Evolutionary conservation across 2,329 filamentous ascomycete species (phyloP).

Genomic region (Colletotrichum higginsianum): DNA sequence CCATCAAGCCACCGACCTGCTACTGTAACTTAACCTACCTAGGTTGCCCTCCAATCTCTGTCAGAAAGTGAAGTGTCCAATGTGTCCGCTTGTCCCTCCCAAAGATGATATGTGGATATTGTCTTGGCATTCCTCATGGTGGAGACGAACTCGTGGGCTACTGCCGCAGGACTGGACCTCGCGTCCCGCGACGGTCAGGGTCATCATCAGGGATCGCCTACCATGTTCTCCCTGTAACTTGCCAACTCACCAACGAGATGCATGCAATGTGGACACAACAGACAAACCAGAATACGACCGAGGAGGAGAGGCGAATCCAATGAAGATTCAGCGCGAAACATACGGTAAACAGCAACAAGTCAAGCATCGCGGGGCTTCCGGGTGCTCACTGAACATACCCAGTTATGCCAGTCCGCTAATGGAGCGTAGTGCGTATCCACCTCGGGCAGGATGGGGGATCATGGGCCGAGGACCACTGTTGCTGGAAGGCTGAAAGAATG

Average conservation of each 20-base stretch:
- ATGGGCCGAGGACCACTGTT: constrained; percentile 20
- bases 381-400: background rate
- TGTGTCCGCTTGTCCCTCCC: constrained; percentile 17
- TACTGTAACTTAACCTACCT: background rate
- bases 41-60: background rate
- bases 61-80: constrained; percentile 7
- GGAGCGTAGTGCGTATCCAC: constrained; percentile 24
- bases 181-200: constrained; percentile 32
- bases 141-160: constrained; percentile 27
- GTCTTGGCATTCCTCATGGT: constrained; percentile 32
- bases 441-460: constrained; percentile 19
- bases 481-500: constrained; percentile 29
- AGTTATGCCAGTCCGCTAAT: constrained; percentile 6
- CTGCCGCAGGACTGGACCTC: constrained; percentile 26
- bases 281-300: constrained; percentile 4
- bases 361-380: constrained; percentile 20
- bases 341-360: background rate
- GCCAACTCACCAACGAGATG: constrained; percentile 30
- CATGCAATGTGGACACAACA: background rate
- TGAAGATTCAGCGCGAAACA: constrained; percentile 8
- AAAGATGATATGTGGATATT: constrained; percentile 39
- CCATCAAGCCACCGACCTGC: constrained; percentile 17
- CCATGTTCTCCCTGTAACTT: constrained; percentile 34
- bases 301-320: constrained; percentile 22
- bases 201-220: constrained; percentile 37